Percentiles rank a stretch among this genome's conserved stretches.
Evolutionary conservation across 176 grass and related monocot species (phyloP).

Genomic region (Oryza brachyantha): DNA sequence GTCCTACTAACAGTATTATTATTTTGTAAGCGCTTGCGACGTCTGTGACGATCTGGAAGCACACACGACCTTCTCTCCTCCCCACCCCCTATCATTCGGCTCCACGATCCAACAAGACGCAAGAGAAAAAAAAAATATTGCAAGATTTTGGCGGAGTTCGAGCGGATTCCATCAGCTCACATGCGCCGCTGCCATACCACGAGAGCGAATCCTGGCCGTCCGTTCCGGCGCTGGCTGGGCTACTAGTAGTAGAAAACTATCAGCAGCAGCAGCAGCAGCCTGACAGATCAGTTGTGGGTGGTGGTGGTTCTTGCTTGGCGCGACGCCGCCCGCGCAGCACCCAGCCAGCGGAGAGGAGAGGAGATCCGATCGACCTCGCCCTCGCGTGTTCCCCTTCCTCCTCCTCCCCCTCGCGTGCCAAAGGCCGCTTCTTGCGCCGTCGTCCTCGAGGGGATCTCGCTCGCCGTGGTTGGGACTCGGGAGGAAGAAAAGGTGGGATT

Average conservation of each 20-base stretch:
- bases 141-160: background rate
- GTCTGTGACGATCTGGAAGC: conserved; percentile 18
- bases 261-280: too few relatives aligned
- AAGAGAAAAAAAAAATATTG: background rate
- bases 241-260: background rate
- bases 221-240: background rate
- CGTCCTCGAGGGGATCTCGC: conserved; percentile 17
- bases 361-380: background rate
- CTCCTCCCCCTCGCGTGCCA: background rate
- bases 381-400: background rate
- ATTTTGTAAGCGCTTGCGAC: background rate
- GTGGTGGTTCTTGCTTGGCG: conserved; percentile 29
- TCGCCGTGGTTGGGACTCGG: background rate
- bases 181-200: background rate
- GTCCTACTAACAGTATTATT: background rate
- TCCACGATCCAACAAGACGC: background rate
- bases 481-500: background rate
- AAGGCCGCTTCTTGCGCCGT: background rate
- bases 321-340: conserved; percentile 6
- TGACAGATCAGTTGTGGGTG: conserved; percentile 33
- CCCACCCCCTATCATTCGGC: background rate
- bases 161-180: conserved; percentile 13
- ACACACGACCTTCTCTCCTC: background rate
- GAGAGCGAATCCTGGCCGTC: conserved; percentile 3
- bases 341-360: background rate